Evolutionary conservation across 768 basidiomycete species (phyloP).

Genomic region (Chalciporus pseudorubinellus): DNA sequence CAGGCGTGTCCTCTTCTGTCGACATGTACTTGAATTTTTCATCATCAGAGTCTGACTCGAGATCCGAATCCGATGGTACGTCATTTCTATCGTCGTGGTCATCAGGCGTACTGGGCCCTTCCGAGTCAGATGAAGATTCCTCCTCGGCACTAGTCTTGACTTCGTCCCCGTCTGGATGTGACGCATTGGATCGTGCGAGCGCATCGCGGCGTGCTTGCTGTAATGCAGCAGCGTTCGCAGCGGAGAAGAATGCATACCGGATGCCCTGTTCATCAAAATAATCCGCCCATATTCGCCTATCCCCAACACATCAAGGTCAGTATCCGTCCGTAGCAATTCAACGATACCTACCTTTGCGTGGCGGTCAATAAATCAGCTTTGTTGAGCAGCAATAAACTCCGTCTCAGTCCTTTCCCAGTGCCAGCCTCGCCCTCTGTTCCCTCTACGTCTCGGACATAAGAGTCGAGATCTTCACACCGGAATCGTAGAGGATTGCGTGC

Average conservation of each 20-base stretch:
- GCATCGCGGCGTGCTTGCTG: constrained; percentile 71
- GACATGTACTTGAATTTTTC: constrained; percentile 48
- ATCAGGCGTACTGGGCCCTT: constrained; percentile 26
- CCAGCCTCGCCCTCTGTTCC: constrained; percentile 79
- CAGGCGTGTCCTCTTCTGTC: constrained; percentile 52
- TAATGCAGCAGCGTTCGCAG: constrained; percentile 79
- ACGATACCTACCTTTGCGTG: constrained; percentile 68
- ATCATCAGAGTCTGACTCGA: constrained; percentile 31
- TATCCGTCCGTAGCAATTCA: background rate
- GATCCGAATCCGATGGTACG: constrained; percentile 25
- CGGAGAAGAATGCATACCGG: constrained; percentile 90
- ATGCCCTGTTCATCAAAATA: constrained; percentile 78
- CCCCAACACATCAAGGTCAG: constrained; percentile 29
- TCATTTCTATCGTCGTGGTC: constrained; percentile 31
- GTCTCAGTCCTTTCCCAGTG: constrained; percentile 69
- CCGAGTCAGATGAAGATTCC: constrained; percentile 34
- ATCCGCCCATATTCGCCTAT: constrained; percentile 85
- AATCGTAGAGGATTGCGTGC: constrained; percentile 92
- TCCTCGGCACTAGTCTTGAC: constrained; percentile 5
- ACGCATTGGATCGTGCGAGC: constrained; percentile 20
- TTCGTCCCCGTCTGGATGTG: background rate
- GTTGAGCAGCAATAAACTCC: constrained; percentile 84
- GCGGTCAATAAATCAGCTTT: constrained; percentile 90
- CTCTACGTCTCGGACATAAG: constrained; percentile 82
- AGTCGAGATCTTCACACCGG: constrained; percentile 87